A percentile compares a stretch with the other conserved stretches of the same genome.
Evolutionary conservation across 805 yeast species (phyloP).

Genomic region (Candida peoriensis): DNA sequence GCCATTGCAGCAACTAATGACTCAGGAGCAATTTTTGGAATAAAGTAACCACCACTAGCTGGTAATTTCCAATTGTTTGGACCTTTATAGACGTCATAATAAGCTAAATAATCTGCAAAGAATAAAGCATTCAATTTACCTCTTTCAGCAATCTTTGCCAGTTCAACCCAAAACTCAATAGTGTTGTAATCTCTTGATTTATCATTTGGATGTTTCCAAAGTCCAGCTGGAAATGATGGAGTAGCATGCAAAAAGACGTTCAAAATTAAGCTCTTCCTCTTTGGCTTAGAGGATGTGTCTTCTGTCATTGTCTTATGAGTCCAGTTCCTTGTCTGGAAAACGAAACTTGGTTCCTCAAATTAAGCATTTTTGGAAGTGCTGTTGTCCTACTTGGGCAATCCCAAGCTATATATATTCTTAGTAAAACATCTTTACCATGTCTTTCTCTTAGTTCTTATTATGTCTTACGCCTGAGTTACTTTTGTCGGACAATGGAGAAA

Average conservation of each 20-base stretch:
- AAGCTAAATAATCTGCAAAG: conserved; percentile 37
- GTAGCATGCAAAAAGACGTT: conserved; percentile 35
- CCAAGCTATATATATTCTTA: too few species aligned
- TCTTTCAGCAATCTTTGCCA: conserved; percentile 31
- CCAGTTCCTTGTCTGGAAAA: too few species aligned
- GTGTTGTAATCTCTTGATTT: conserved; percentile 10
- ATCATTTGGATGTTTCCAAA: conserved; percentile 27
- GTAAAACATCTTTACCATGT: too few species aligned
- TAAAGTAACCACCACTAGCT: conserved; percentile 24
- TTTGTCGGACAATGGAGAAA: too few species aligned
- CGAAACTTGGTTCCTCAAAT: too few species aligned
- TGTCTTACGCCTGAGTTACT: too few species aligned
- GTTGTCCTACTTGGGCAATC: too few species aligned
- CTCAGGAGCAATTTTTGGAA: conserved; percentile 32
- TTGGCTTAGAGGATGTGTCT: conserved; percentile 1
- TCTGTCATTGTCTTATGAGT: too few species aligned
- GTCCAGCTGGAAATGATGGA: conserved; percentile 24
- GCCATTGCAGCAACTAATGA: conserved; percentile 33
- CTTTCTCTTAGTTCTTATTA: too few species aligned
- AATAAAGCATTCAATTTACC: conserved; percentile 36
- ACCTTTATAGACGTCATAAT: conserved; percentile 37
- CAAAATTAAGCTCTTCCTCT: conserved; percentile 25
- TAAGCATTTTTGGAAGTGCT: too few species aligned
- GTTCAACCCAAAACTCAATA: conserved; percentile 31
- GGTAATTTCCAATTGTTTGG: conserved; percentile 31